Conservation (phyloP, 2,329 filamentous ascomycete species). For the Ophiostoma pallidulum region DNA sequence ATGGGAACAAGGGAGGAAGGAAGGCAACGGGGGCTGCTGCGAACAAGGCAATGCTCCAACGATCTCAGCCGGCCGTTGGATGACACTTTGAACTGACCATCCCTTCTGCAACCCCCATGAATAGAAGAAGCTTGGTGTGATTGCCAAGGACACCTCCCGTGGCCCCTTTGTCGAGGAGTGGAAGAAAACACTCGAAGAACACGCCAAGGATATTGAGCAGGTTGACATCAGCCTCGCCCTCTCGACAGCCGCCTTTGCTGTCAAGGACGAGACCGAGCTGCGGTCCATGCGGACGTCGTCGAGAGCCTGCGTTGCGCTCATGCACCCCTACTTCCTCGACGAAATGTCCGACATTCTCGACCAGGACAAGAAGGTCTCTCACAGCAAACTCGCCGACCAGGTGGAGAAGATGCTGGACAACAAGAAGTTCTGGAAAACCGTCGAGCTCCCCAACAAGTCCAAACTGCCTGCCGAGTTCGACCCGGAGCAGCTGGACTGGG, state of each 20-base stretch:
- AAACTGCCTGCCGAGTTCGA: constrained; percentile 86
- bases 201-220: constrained; percentile 78
- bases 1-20: background rate
- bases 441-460: constrained; percentile 56
- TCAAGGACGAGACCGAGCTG: constrained; percentile 92
- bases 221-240: constrained; percentile 77
- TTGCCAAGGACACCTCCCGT: constrained; percentile 73
- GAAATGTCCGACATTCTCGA: constrained; percentile 96
- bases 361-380: constrained; percentile 93
- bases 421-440: constrained; percentile 80
- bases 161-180: constrained; percentile 95
- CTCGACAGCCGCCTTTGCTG: constrained; percentile 72
- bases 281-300: constrained; percentile 91
- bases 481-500: constrained; percentile 84
- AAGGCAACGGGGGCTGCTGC: no score
- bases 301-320: constrained; percentile 84
- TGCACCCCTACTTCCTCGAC: constrained; percentile 95
- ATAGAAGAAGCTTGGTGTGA: constrained; percentile 79
- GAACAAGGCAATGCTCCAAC: no score
- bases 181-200: constrained; percentile 71
- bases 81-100: constrained; percentile 12
- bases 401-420: constrained; percentile 90
- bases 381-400: constrained; percentile 75
- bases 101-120: constrained; percentile 11
- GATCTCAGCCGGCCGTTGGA: no score